Conservation (phyloP, 1,139 yeast species). For the Yamadazyma friedrichii region DNA sequence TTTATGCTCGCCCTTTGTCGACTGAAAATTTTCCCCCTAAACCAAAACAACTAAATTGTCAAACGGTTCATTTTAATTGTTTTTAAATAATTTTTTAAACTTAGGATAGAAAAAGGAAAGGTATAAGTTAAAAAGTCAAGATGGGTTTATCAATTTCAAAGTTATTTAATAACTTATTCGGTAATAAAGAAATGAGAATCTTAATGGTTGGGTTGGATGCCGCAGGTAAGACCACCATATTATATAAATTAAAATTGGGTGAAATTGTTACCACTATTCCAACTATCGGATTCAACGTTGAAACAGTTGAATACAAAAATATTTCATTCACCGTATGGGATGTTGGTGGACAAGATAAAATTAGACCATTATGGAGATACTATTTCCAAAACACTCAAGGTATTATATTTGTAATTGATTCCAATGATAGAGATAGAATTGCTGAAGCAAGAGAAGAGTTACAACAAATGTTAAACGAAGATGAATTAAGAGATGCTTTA, state of each 20-base stretch:
- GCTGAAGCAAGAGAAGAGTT: conserved; percentile 46
- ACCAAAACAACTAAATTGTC: conserved; percentile 5
- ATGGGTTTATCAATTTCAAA: conserved; percentile 41
- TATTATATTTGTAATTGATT: conserved; percentile 41
- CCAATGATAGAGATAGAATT: conserved; percentile 45
- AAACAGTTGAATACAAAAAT: conserved; percentile 43
- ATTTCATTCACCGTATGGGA: conserved; percentile 45
- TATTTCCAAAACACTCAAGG: conserved; percentile 46
- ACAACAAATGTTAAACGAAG: conserved; percentile 45
- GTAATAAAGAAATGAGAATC: conserved; percentile 44
- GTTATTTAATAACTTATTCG: conserved; percentile 36
- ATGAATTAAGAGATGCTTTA: conserved; percentile 42
- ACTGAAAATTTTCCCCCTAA: conserved; percentile 11
- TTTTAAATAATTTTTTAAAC: background rate
- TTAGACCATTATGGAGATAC: conserved; percentile 45
- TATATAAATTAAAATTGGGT: conserved; percentile 42
- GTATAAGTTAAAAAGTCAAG: background rate
- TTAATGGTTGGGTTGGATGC: conserved; percentile 46
- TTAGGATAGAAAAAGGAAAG: background rate
- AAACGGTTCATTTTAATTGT: background rate
- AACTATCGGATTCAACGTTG: conserved; percentile 43
- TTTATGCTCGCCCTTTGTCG: conserved; percentile 6
- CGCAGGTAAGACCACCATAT: conserved; percentile 44
- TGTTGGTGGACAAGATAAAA: conserved; percentile 46
- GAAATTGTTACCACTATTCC: conserved; percentile 44